phyloP scores from a whole-genome alignment of 2,329 filamentous ascomycete species.

The Hymenoscyphus albidus region DNA sequence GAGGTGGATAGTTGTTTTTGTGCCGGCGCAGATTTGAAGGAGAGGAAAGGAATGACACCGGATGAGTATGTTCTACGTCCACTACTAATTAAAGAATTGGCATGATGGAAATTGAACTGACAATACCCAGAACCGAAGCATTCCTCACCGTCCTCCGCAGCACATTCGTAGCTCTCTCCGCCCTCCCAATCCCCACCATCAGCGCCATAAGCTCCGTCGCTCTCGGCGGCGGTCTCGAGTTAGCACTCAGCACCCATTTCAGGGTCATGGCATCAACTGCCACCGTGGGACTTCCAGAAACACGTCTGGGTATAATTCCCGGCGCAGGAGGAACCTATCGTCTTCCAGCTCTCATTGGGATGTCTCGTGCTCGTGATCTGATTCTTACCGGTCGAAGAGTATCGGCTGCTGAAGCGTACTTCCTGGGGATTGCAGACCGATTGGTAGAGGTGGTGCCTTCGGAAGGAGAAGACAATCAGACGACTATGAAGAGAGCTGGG shows the following conservation, averaged over 20 bases:
- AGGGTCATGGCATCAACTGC: constrained; percentile 81
- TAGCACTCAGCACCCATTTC: constrained; percentile 84
- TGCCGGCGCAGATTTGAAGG: constrained; percentile 91
- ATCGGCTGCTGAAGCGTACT: constrained; percentile 79
- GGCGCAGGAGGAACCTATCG: constrained; percentile 91
- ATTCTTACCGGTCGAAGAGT: constrained; percentile 89
- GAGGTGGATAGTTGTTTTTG: constrained; percentile 87
- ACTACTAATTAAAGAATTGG: not conserved
- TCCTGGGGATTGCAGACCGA: constrained; percentile 85
- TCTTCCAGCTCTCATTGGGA: constrained; percentile 76
- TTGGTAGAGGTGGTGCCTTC: constrained; percentile 73
- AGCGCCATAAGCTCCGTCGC: constrained; percentile 81
- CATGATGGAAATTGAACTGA: not conserved
- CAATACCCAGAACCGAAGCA: constrained; percentile 58
- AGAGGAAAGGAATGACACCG: constrained; percentile 69
- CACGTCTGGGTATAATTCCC: constrained; percentile 87
- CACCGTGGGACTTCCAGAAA: constrained; percentile 81
- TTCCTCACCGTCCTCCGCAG: constrained; percentile 75
- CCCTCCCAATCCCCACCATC: constrained; percentile 84
- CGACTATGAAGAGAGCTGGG: constrained; percentile 55
- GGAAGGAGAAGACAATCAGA: constrained; percentile 39
- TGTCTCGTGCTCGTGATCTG: constrained; percentile 78
- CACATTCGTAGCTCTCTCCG: constrained; percentile 69
- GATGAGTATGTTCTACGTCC: constrained; percentile 57
- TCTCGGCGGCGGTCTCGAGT: constrained; percentile 88